A percentile compares a stretch with the other conserved stretches of the same genome.
Conservation (phyloP, 2,329 filamentous ascomycete species). For the Diaporthe citrichinensis region DNA sequence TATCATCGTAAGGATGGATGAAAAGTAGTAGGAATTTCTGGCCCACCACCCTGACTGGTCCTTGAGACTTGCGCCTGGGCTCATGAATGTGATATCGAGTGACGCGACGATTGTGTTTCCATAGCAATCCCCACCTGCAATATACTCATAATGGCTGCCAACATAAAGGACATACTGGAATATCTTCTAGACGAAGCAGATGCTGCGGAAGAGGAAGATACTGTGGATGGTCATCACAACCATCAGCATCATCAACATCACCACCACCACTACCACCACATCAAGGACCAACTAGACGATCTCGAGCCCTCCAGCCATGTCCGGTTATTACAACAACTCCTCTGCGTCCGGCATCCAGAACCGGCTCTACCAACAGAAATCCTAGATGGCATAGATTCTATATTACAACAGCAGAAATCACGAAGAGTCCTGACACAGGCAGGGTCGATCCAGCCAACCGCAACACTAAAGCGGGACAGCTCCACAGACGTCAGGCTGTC, state of each 20-base stretch:
- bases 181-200: constrained; percentile 14
- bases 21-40: neutral
- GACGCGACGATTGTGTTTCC: neutral
- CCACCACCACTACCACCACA: neutral
- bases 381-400: neutral
- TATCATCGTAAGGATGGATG: neutral
- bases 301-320: constrained; percentile 36
- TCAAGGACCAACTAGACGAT: constrained; percentile 11
- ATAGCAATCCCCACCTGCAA: neutral
- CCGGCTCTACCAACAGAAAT: constrained; percentile 37
- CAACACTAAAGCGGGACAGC: neutral
- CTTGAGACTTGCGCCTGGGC: too few species aligned
- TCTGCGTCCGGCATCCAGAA: constrained; percentile 47
- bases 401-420: constrained; percentile 27
- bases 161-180: neutral
- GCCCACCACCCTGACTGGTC: neutral
- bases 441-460: neutral
- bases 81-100: neutral
- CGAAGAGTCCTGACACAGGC: constrained; percentile 13
- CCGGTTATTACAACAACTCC: constrained; percentile 44
- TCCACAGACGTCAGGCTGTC: neutral
- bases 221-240: neutral
- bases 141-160: constrained; percentile 9
- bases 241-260: neutral
- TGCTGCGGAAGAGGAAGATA: neutral